These are phyloP conservation scores for Trichoderma breve DNA, from an alignment of 2,329 filamentous ascomycete species.

Conservation along the genomic window DNA sequence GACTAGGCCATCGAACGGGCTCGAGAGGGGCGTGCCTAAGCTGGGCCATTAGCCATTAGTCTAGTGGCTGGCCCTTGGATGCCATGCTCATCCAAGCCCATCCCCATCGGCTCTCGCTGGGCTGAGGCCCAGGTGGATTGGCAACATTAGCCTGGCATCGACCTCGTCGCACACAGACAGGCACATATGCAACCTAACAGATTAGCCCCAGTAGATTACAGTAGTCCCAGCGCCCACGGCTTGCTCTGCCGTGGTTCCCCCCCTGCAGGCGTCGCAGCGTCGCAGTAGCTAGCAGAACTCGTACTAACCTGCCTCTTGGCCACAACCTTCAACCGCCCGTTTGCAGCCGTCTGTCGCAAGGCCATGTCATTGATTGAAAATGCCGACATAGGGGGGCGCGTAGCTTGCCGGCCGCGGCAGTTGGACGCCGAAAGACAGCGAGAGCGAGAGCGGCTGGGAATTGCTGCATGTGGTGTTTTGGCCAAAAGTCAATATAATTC, in stretches of 20 bases:
- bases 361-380: background rate
- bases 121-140: background rate
- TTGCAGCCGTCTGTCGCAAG: background rate
- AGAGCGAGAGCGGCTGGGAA: background rate
- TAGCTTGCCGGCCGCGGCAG: background rate
- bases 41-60: background rate
- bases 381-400: background rate
- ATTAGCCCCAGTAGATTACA: background rate
- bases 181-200: background rate
- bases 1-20: background rate
- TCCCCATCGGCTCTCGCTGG: conserved; percentile 15
- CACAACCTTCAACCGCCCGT: background rate
- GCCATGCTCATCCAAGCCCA: background rate
- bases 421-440: background rate
- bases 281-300: background rate
- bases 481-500: background rate
- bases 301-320: background rate
- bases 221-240: background rate
- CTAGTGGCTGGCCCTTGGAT: background rate
- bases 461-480: background rate
- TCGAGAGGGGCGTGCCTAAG: background rate
- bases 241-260: conserved; percentile 5
- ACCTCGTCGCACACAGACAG: background rate
- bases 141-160: background rate
- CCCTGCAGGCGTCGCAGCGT: conserved; percentile 4